phyloP scores from a whole-genome alignment of 106 monocot genomes.

The Apostasia ramifera region DNA sequence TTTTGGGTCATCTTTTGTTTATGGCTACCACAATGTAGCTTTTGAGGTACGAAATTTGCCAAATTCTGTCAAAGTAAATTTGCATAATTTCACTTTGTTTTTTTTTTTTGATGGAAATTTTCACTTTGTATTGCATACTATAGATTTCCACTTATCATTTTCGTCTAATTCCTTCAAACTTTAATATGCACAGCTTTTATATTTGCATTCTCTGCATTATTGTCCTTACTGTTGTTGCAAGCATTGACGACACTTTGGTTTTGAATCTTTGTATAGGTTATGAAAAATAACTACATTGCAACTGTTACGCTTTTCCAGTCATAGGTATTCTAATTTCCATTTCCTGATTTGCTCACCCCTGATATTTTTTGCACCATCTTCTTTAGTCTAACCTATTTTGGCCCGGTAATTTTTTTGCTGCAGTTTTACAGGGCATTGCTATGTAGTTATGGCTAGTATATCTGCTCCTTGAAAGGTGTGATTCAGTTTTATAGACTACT shows the following conservation, averaged over 20 bases:
- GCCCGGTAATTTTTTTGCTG: too few relatives aligned
- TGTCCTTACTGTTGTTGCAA: not conserved
- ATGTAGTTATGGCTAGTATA: too few relatives aligned
- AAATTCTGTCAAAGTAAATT: not conserved
- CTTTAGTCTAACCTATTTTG: too few relatives aligned
- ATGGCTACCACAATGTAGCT: constrained; percentile 91
- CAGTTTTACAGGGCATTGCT: too few relatives aligned
- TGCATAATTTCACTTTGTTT: not conserved
- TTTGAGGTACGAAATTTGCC: constrained; percentile 55
- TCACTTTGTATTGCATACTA: not conserved
- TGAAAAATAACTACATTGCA: constrained; percentile 96
- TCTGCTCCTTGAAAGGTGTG: too few relatives aligned
- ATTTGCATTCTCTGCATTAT: too few relatives aligned
- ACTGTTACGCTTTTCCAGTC: constrained; percentile 91
- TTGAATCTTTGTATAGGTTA: constrained; percentile 42
- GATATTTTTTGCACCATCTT: too few relatives aligned
- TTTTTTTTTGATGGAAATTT: not conserved
- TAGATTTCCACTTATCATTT: too few relatives aligned
- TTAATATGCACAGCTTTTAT: not conserved
- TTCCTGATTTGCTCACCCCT: not conserved
- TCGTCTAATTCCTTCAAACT: not conserved
- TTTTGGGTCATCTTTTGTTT: constrained; percentile 94
- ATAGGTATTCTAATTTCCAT: constrained; percentile 24
- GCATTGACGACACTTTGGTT: not conserved
- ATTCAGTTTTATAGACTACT: too few relatives aligned